Conservation (phyloP, 768 basidiomycete species). For the Lactarius quietus region DNA sequence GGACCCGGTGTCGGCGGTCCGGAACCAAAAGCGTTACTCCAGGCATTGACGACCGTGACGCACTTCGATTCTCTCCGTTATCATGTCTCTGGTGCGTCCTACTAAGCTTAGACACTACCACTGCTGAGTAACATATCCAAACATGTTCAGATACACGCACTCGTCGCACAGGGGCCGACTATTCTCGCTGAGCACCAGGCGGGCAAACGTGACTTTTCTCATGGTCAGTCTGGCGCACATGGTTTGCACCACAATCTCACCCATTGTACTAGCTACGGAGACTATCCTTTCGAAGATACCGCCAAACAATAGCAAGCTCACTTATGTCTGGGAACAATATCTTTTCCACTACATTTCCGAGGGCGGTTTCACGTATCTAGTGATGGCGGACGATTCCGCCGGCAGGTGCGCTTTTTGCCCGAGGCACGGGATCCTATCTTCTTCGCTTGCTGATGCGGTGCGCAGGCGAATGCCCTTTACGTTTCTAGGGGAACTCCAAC, state of each 20-base stretch:
- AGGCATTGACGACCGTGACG: not conserved
- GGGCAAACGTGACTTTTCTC: slow-evolving; percentile 82
- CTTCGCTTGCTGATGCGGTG: not conserved
- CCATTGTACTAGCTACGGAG: slow-evolving; percentile 57
- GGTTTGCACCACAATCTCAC: not conserved
- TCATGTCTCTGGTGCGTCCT: slow-evolving; percentile 22
- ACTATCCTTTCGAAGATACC: slow-evolving; percentile 95
- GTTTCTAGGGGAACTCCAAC: slow-evolving; percentile 84
- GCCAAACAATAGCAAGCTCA: slow-evolving; percentile 75
- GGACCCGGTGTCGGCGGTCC: not conserved
- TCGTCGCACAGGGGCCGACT: slow-evolving; percentile 71
- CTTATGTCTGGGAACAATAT: slow-evolving; percentile 91
- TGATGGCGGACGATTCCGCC: slow-evolving; percentile 92
- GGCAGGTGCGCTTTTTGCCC: slow-evolving; percentile 58
- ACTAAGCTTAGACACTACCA: not conserved
- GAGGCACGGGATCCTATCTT: not conserved
- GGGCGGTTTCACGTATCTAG: slow-evolving; percentile 80
- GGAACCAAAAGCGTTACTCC: not conserved
- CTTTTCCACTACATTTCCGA: slow-evolving; percentile 94
- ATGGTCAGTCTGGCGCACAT: slow-evolving; percentile 47
- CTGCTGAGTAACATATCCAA: not conserved
- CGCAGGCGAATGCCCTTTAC: slow-evolving; percentile 87
- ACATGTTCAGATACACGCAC: slow-evolving; percentile 64
- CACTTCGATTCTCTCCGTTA: not conserved
- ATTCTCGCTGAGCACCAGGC: slow-evolving; percentile 87